phyloP scores from a whole-genome alignment of 2,329 filamentous ascomycete species.

The Cadophora luteo-olivacea region DNA sequence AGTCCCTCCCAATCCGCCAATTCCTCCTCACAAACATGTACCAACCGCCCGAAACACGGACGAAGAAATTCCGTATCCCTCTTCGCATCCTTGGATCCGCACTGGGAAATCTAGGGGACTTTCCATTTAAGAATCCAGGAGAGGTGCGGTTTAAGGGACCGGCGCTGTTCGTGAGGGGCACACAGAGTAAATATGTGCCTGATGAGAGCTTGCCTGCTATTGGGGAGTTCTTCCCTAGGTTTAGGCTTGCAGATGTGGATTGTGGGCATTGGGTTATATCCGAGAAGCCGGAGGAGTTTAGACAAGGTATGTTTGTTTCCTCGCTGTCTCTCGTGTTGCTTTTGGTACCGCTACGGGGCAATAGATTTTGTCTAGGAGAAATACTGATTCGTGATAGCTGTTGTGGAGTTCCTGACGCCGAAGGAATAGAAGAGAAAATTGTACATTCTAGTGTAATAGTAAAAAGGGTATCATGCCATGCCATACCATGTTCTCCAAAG shows the following conservation, averaged over 20 bases:
- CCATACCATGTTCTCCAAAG: slow-evolving; percentile 22
- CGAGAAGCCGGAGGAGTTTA: slow-evolving; percentile 83
- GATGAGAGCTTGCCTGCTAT: slow-evolving; percentile 82
- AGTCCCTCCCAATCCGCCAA: slow-evolving; percentile 80
- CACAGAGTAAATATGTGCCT: slow-evolving; percentile 77
- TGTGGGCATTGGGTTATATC: slow-evolving; percentile 88
- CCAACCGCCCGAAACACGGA: slow-evolving; percentile 55
- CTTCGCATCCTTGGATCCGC: slow-evolving; percentile 71
- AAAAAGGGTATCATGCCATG: slow-evolving; percentile 41
- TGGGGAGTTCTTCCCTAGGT: slow-evolving; percentile 82
- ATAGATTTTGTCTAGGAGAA: no score
- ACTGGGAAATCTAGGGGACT: slow-evolving; percentile 78
- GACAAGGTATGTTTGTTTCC: slow-evolving; percentile 62
- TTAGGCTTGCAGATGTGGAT: slow-evolving; percentile 75
- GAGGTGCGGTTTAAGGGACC: slow-evolving; percentile 74
- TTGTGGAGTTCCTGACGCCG: slow-evolving; percentile 65
- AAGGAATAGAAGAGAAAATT: slow-evolving; percentile 51
- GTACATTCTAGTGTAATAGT: slow-evolving; percentile 44
- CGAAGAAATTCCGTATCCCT: slow-evolving; percentile 80
- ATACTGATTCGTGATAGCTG: no score
- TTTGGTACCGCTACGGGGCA: no score
- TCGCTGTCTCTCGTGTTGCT: background rate
- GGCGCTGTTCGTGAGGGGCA: slow-evolving; percentile 82
- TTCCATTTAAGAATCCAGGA: slow-evolving; percentile 81
- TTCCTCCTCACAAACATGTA: slow-evolving; percentile 90